Percentiles rank a stretch among this genome's conserved stretches.
Conservation (phyloP, 441 rosid genomes). For the Kokia cookei region DNA sequence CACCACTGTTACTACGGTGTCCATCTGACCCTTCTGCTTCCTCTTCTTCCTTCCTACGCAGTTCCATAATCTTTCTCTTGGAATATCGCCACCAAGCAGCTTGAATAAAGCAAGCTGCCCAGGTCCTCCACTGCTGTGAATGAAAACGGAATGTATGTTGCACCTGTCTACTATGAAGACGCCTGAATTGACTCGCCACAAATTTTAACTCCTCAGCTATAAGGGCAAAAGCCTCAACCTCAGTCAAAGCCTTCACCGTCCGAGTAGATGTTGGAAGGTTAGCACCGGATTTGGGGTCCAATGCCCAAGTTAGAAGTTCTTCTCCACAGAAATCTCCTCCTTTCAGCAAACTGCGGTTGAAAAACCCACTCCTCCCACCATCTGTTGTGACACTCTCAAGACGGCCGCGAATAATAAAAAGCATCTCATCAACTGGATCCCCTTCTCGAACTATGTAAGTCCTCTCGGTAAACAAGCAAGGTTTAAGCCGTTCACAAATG, state of each 20-base stretch:
- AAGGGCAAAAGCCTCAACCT: conserved; percentile 92
- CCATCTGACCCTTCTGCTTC: conserved; percentile 25
- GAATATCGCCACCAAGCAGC: conserved; percentile 92
- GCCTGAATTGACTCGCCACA: conserved; percentile 92
- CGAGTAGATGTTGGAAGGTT: conserved; percentile 93
- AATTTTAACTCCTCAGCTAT: conserved; percentile 83
- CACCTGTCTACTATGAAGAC: conserved; percentile 92
- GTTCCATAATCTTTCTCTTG: conserved; percentile 79
- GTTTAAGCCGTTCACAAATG: conserved; percentile 88
- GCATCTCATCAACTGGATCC: conserved; percentile 98
- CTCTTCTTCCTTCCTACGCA: conserved; percentile 66
- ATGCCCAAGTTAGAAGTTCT: conserved; percentile 94
- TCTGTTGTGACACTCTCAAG: conserved; percentile 94
- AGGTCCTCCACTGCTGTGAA: conserved; percentile 97
- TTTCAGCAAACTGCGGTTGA: conserved; percentile 67
- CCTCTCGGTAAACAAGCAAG: conserved; percentile 74
- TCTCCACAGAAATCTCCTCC: conserved; percentile 96
- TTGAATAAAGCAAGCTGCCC: conserved; percentile 97
- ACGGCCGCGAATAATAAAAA: conserved; percentile 88
- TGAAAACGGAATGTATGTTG: conserved; percentile 91
- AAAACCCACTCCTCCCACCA: conserved; percentile 96
- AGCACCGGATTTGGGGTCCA: conserved; percentile 79
- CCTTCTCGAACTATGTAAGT: conserved; percentile 90
- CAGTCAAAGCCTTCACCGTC: conserved; percentile 74
- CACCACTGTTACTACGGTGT: background rate